phyloP scores from a whole-genome alignment of 805 yeast genomes.

The Zygosaccharomyces rouxii region DNA sequence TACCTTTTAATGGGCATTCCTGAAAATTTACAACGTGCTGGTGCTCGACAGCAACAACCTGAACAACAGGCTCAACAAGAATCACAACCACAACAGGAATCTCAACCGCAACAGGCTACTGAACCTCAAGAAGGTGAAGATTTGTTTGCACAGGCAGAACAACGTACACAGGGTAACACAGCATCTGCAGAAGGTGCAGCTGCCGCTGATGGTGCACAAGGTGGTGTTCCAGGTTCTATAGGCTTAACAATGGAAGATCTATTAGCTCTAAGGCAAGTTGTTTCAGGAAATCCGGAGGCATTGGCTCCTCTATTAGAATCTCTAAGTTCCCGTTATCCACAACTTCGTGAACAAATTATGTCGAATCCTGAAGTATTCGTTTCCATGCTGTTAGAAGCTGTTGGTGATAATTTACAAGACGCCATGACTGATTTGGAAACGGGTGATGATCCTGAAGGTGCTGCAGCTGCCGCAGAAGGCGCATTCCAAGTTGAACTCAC shows the following conservation, averaged over 20 bases:
- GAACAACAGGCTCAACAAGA: conserved; percentile 18
- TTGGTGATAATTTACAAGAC: conserved; percentile 50
- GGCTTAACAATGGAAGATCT: conserved; percentile 46
- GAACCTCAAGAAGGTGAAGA: conserved; percentile 27
- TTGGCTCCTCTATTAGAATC: conserved; percentile 80
- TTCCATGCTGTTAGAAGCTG: conserved; percentile 61
- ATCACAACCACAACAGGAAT: conserved; percentile 12
- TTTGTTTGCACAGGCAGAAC: conserved; percentile 44
- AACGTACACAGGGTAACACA: conserved; percentile 31
- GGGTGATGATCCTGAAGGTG: conserved; percentile 27
- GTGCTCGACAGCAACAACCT: conserved; percentile 10
- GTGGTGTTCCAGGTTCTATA: conserved; percentile 37
- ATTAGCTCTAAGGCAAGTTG: conserved; percentile 64
- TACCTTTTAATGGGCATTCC: conserved; percentile 89
- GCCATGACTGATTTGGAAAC: conserved; percentile 32
- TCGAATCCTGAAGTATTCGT: conserved; percentile 87
- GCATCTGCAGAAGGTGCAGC: conserved; percentile 21
- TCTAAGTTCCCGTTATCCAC: conserved; percentile 77
- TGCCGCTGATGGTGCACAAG: conserved; percentile 22
- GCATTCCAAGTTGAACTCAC: conserved; percentile 54
- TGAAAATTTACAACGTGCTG: conserved; percentile 40
- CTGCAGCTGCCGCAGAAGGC: conserved; percentile 34
- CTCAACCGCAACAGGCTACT: conserved; percentile 8
- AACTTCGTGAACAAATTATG: conserved; percentile 72
- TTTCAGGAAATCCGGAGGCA: conserved; percentile 83